Conservation (phyloP, 2,329 filamentous ascomycete species). For the Hymenotorrendiella dingleyae region DNA sequence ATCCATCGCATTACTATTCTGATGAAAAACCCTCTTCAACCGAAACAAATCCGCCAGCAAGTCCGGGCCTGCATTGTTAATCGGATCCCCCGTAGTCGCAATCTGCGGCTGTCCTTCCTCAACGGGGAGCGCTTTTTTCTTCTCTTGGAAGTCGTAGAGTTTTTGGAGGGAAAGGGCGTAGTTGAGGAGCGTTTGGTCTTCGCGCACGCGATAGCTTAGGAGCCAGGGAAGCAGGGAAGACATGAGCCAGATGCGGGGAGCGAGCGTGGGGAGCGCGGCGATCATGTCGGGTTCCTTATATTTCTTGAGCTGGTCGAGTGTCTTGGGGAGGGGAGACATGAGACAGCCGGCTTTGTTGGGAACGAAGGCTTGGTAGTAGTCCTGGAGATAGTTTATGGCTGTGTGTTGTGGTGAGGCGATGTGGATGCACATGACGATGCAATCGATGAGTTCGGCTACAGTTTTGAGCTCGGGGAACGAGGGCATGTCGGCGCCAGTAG, state of each 20-base stretch:
- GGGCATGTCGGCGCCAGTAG: conserved; percentile 34
- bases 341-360: not conserved
- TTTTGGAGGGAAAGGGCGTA: not conserved
- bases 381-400: conserved; percentile 42
- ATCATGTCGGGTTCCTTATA: not conserved
- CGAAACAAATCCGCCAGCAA: too few relatives aligned
- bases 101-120: not conserved
- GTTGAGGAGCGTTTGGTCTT: not conserved
- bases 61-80: not conserved
- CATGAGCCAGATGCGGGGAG: not conserved
- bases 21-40: not conserved
- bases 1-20: not conserved
- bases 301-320: not conserved
- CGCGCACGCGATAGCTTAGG: not conserved
- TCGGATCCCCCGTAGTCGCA: not conserved
- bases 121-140: too few relatives aligned
- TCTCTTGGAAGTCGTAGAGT: not conserved
- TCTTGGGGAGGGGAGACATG: not conserved
- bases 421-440: conserved; percentile 47
- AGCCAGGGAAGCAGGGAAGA: not conserved
- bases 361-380: conserved; percentile 2
- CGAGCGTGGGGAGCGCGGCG: not conserved
- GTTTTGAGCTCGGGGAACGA: conserved; percentile 39
- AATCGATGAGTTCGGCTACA: conserved; percentile 38
- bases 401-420: conserved; percentile 45